Evolutionary conservation across 2,329 filamentous ascomycete genomes (phyloP).

Genomic region (Aspergillus eucalypticola): DNA sequence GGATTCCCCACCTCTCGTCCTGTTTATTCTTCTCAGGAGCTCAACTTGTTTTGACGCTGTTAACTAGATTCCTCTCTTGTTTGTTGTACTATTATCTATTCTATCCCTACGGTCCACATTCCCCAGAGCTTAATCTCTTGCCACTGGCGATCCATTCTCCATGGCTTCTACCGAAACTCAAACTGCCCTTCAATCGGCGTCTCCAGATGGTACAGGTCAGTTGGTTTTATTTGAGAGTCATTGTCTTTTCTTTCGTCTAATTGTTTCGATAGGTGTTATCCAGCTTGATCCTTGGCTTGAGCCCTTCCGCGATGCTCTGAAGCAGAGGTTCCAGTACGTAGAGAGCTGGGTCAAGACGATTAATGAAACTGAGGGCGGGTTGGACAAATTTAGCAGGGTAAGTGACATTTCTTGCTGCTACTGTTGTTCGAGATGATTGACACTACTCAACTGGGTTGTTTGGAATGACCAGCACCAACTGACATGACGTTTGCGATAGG

Average conservation of each 20-base stretch:
- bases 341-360: constrained; percentile 86
- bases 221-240: neutral
- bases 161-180: constrained; percentile 24
- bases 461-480: neutral
- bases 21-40: neutral
- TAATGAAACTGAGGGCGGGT: constrained; percentile 77
- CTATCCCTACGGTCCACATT: constrained; percentile 1
- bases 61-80: neutral
- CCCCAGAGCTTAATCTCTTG: neutral
- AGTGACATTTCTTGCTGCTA: constrained; percentile 23
- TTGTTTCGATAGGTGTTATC: constrained; percentile 66
- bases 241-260: constrained; percentile 8
- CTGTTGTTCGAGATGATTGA: neutral
- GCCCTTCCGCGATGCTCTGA: constrained; percentile 77
- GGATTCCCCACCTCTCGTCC: neutral
- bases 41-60: neutral
- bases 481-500: constrained; percentile 52
- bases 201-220: constrained; percentile 35
- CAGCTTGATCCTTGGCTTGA: constrained; percentile 85
- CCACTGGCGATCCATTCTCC: neutral
- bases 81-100: neutral
- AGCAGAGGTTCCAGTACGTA: constrained; percentile 73
- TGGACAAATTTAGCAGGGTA: constrained; percentile 88
- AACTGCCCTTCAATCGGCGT: constrained; percentile 6
- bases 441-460: neutral